A percentile compares a stretch with the other conserved stretches of the same genome.
Conservation (phyloP, 257 asterid genomes). For the Fraxinus cuspidata region DNA sequence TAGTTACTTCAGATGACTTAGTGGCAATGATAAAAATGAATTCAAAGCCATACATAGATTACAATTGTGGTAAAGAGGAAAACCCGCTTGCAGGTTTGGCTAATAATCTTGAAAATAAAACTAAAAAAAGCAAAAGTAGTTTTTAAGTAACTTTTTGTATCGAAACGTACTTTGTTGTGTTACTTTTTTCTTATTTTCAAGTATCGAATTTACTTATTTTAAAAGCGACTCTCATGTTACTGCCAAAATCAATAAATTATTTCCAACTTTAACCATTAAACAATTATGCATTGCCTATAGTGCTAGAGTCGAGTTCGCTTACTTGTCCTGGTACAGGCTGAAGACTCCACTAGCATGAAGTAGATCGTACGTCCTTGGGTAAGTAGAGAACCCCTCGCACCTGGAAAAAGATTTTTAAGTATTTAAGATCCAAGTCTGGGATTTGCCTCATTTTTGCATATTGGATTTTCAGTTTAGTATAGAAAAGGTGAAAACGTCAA, state of each 20-base stretch:
- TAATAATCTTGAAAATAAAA: too few relatives aligned
- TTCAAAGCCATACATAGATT: not conserved
- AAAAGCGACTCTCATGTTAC: not conserved
- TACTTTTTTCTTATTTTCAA: not conserved
- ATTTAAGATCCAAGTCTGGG: slow-evolving; percentile 19
- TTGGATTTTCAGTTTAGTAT: not conserved
- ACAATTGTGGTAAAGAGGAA: too few relatives aligned
- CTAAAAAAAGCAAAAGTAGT: too few relatives aligned
- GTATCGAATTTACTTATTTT: not conserved
- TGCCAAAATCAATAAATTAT: not conserved
- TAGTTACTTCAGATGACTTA: not conserved
- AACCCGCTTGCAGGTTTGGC: too few relatives aligned
- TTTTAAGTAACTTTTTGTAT: too few relatives aligned
- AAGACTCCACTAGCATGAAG: slow-evolving; percentile 74
- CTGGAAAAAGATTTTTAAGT: slow-evolving; percentile 33
- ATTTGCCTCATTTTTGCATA: not conserved
- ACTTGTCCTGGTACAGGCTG: slow-evolving; percentile 76
- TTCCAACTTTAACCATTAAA: not conserved
- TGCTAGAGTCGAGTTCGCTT: slow-evolving; percentile 31
- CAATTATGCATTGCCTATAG: slow-evolving; percentile 2
- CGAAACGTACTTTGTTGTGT: not conserved
- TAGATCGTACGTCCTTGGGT: slow-evolving; percentile 92
- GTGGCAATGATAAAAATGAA: not conserved
- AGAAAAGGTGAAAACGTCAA: slow-evolving; percentile 3
- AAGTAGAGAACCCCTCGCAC: slow-evolving; percentile 96